Evolutionary conservation across 768 basidiomycete species (phyloP).

Genomic region (Strobilomyces confusus): DNA sequence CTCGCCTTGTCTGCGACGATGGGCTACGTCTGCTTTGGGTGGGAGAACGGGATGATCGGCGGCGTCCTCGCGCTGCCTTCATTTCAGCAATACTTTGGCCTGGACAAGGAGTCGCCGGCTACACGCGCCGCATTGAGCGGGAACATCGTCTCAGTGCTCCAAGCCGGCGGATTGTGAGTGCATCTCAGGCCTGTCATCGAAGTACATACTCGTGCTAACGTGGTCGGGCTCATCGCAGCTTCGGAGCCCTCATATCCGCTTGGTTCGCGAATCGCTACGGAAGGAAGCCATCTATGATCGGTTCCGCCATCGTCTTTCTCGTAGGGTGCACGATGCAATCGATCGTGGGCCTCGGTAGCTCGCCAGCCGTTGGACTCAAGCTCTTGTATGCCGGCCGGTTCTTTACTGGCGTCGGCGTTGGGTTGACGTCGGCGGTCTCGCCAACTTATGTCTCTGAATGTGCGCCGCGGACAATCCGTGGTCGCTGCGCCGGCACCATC

Average conservation of each 20-base stretch:
- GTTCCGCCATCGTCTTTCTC: slow-evolving; percentile 20
- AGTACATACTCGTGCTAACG: no score
- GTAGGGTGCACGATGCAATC: slow-evolving; percentile 34
- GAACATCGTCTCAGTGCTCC: slow-evolving; percentile 37
- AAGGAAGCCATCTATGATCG: no score
- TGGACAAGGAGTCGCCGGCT: slow-evolving; percentile 23
- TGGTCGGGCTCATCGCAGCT: no score
- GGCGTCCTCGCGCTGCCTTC: slow-evolving; percentile 29
- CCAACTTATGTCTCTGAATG: slow-evolving; percentile 39
- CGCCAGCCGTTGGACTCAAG: slow-evolving; percentile 22
- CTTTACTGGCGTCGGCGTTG: slow-evolving; percentile 41
- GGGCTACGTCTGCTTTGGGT: slow-evolving; percentile 34
- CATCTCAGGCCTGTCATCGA: no score
- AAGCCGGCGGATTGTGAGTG: slow-evolving; percentile 32
- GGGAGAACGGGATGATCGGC: slow-evolving; percentile 27
- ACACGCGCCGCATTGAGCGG: slow-evolving; percentile 30
- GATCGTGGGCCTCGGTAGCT: slow-evolving; percentile 30
- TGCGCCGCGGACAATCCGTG: slow-evolving; percentile 35
- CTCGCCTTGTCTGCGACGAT: slow-evolving; percentile 33
- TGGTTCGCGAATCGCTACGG: no score
- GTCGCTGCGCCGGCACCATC: slow-evolving; percentile 33
- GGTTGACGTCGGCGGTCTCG: slow-evolving; percentile 34
- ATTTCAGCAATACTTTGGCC: slow-evolving; percentile 34
- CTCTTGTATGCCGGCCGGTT: slow-evolving; percentile 1
- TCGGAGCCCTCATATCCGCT: no score